Base-by-base conservation (phyloP, 176 grass and related monocot species). In the Avena atlantica region DNA sequence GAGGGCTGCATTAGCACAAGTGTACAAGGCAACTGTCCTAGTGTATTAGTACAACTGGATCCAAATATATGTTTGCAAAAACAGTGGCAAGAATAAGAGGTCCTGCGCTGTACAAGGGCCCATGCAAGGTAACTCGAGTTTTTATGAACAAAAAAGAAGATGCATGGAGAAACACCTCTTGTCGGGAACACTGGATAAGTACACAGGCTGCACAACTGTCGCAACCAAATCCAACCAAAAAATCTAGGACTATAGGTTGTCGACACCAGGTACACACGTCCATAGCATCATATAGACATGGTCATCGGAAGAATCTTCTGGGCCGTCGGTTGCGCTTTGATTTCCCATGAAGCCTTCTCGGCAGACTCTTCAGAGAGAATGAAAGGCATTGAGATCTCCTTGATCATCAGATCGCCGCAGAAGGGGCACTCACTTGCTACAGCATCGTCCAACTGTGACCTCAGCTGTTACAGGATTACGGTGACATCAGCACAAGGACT, bases 331-430 rank as follows among this genome's bases (percentile, higher is more conserved):
- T 93, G 92, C 0, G 90, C 88, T 31, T 96, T 98, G 71, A 98
- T 94, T 65, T 96, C 92, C 97, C 97, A 98, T 23, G 94, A 98
- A 67, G 88, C 88, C 90, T 91, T 89, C 50, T 96, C 88, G 6
- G 81, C 92, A 0, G 90, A 88, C 60, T 98, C 97, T 55, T 78
- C 83, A 56, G 85, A 87, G 48, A 85, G 90, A 81, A 98, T 88
- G 83, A 98, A 96, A 57, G 97, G 92, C 85, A 91, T 56, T 55
- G 94, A 91, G 25, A 96, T 91, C 79, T 98, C 97, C 74, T 88
- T 96, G 83, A 98, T 98, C 97, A 98, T 98, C 57, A 98, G 74
- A 70, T 96, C 97, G 3, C 97, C 97, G 19, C 97, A 98, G 72
- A 98, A 98, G 57, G 94, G 90, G 48, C 97, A 98, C 80, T 98